A percentile compares a stretch with the other conserved stretches of the same genome.
Conservation (phyloP, 2,329 filamentous ascomycete genomes). For the Colletotrichum musicola region DNA sequence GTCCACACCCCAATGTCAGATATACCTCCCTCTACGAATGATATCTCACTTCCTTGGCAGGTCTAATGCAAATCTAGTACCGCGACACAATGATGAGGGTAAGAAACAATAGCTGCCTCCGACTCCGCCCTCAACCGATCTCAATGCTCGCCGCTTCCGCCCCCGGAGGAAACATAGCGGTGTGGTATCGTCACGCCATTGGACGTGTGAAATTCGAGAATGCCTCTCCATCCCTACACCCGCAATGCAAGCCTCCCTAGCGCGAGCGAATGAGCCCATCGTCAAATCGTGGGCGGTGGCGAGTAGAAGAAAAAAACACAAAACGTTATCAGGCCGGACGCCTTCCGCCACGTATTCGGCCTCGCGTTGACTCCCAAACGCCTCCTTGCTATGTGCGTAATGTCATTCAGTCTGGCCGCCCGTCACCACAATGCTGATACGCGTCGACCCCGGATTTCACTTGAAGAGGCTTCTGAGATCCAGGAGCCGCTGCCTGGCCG, state of each 20-base stretch:
- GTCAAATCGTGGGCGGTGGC: background rate
- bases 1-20: slow-evolving; percentile 1
- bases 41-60: slow-evolving; percentile 17
- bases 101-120: slow-evolving; percentile 7
- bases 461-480: slow-evolving; percentile 71
- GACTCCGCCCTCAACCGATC: slow-evolving; percentile 15
- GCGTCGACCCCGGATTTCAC: slow-evolving; percentile 44
- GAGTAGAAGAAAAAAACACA: slow-evolving; percentile 1
- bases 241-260: slow-evolving; percentile 16
- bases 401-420: background rate
- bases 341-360: background rate
- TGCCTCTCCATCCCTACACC: slow-evolving; percentile 26
- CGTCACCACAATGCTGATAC: background rate
- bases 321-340: too few relatives aligned
- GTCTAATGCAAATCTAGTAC: slow-evolving; percentile 37
- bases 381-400: slow-evolving; percentile 19
- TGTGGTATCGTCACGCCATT: slow-evolving; percentile 35
- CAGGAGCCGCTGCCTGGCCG: slow-evolving; percentile 72
- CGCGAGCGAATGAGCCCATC: slow-evolving; percentile 1
- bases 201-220: slow-evolving; percentile 25
- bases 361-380: slow-evolving; percentile 23
- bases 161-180: slow-evolving; percentile 29
- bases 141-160: slow-evolving; percentile 37
- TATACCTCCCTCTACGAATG: background rate
- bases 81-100: background rate